Evolutionary conservation across 148 eudicot species (phyloP), one percentile per base, ranked within the genome.

Genomic region (Dianthus caryophyllus): DNA sequence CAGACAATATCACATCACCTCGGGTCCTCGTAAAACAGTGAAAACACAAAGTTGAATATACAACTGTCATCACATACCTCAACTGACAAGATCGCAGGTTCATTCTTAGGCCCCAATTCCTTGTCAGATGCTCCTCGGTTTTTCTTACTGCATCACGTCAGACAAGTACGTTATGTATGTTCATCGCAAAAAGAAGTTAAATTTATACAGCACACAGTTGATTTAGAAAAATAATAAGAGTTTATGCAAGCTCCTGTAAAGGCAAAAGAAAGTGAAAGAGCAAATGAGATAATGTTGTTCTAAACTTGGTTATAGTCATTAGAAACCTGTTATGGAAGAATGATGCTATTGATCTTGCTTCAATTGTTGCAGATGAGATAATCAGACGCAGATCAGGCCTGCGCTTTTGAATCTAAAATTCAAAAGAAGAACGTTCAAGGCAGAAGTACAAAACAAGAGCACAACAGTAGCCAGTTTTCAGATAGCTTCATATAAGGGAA

Each of bases 301-400:
- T 63, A 39, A 9, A 61, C 11, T 61, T 21, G 15, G 49, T 26
- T 46, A 48, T 27, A 16, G 43, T 33, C 69, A 21, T 39, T 38
- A 38, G 29, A 70, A 73, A 89, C 98, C 98, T 92, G 76, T 68
- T 61, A 27, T 64, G 69, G 58, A 92, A 92, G 77, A 90, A 94
- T 18, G 88, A 73, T 55, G 99, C 97, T 73, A 95, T 90, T 18
- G 91, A 80, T 85, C 84, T 86, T 75, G 99, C 99, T 82, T 95
- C 99, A 65, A 95, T 95, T 39, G 99, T 95, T 68, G 99, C 99
- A 58, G 99, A 95, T 30, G 99, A 81, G 65, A 95, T 95, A 68
- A 95, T 70, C 50, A 95, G 76, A 55, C 97, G 96, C 71, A 95
- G 77, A 39, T 95, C 97, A 71, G 97, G 91, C 51, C 99, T 82